Percentiles rank a stretch among this genome's conserved stretches.
Conservation (phyloP, 2,329 filamentous ascomycete species). For the Trichoderma brevicompactum region DNA sequence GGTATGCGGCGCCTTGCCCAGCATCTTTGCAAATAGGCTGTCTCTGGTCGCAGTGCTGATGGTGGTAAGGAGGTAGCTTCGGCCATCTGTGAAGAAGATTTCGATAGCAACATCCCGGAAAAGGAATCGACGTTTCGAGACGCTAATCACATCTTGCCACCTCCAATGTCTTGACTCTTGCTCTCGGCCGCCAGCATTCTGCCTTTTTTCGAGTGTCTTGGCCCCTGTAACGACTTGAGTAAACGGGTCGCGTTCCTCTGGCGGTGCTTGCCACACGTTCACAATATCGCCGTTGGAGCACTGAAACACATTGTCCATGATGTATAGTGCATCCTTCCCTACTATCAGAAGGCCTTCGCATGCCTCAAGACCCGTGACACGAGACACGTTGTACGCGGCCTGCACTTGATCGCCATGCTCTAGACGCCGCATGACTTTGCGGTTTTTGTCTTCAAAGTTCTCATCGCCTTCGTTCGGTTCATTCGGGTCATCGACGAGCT, state of each 20-base stretch:
- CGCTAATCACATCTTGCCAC: conserved; percentile 91
- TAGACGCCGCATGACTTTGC: conserved; percentile 94
- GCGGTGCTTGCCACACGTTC: conserved; percentile 90
- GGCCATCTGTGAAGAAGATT: conserved; percentile 94
- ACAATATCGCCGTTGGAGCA: conserved; percentile 94
- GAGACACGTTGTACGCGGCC: conserved; percentile 91
- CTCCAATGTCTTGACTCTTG: conserved; percentile 90
- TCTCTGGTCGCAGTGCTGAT: conserved; percentile 75
- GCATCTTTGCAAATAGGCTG: conserved; percentile 77
- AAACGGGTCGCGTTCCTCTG: conserved; percentile 92
- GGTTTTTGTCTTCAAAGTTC: conserved; percentile 94
- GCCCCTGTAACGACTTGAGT: conserved; percentile 85
- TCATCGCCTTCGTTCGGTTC: conserved; percentile 74
- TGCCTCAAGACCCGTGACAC: conserved; percentile 90
- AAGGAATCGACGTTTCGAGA: conserved; percentile 92
- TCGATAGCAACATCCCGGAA: conserved; percentile 97
- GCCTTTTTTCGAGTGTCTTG: conserved; percentile 64
- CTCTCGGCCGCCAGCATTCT: conserved; percentile 60
- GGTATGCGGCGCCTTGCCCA: conserved; percentile 79
- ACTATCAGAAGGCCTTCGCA: conserved; percentile 92
- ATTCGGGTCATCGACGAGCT: conserved; percentile 91
- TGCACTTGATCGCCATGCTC: conserved; percentile 91
- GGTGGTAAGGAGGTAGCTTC: conserved; percentile 89
- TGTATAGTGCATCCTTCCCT: conserved; percentile 88
- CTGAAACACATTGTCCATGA: conserved; percentile 97